phyloP scores from a whole-genome alignment of 176 grass and related monocot species.

The Carex pumila region DNA sequence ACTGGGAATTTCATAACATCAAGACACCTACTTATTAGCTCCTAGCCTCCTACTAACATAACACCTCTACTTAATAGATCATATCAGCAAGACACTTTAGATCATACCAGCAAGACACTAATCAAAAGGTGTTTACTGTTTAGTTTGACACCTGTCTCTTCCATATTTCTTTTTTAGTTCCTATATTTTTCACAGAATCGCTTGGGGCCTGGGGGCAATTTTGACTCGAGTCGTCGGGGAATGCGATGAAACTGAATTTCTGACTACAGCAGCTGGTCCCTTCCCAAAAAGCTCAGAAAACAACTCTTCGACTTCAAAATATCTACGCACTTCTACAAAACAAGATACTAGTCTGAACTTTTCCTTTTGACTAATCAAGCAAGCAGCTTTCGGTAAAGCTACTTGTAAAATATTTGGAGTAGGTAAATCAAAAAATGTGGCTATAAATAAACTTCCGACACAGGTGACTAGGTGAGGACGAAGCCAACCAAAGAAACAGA shows the following conservation, averaged over 20 bases:
- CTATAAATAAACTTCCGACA: constrained; percentile 15
- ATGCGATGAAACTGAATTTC: background rate
- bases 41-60: too few relatives aligned
- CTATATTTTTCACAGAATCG: background rate
- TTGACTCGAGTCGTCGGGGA: background rate
- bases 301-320: background rate
- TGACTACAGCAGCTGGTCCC: background rate
- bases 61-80: too few relatives aligned
- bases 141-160: background rate
- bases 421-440: background rate
- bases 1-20: too few relatives aligned
- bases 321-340: constrained; percentile 5
- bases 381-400: background rate
- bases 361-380: background rate
- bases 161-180: background rate
- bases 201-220: background rate
- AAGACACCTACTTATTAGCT: too few relatives aligned
- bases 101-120: too few relatives aligned
- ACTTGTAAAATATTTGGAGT: background rate
- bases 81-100: too few relatives aligned
- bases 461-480: background rate
- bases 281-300: background rate
- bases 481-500: background rate
- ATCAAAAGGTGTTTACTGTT: background rate
- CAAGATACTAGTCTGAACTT: background rate